Evolutionary conservation across 1,139 yeast genomes (phyloP), one percentile per base, ranked within the genome.

Genomic region (Scheffersomyces insectosa): DNA sequence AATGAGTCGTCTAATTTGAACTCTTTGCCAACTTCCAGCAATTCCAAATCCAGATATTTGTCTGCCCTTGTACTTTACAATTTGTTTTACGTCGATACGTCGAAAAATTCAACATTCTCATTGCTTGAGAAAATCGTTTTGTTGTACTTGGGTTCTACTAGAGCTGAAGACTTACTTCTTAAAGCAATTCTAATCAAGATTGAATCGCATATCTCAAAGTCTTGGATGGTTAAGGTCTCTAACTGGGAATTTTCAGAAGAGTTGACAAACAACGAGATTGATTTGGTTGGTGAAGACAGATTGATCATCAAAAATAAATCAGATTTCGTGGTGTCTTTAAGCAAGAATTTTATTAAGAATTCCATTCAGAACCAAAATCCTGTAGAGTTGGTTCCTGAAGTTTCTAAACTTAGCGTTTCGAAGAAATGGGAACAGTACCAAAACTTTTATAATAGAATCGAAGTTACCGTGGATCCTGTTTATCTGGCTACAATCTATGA

Each of bases 211-310:
- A 55, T 73, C 9, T 67, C 74, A 12, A 55, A 46, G 42, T 70
- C 78, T 7, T 88, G 96, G 96, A 69, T 84, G 11, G 70, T 74
- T 42, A 62, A 58, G 39, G 82, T 87, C 9, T 67, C 74, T 37
- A 69, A 75, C 34, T 88, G 96, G 95, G 90, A 85, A 41, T 75
- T 85, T 40, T 60, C 79, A 27, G 72, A 71, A 36, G 72, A 68
- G 16, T 52, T 68, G 36, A 60, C 63, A 8, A 66, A 62, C 33
- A 66, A 63, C 11, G 82, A 77, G 16, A 49, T 67, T 15, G 81
- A 76, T 8, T 52, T 72, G 28, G 64, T 72, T 12, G 78, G 77
- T 3, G 72, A 62, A 39, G 59, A 61, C 57, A 46, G 74, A 68
- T 56, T 87, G 25, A 67, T 86, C 39, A 64, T 68, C 14, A 69